Evolutionary conservation across 495 filamentous ascomycete genomes (phyloP), one percentile per base, ranked within the genome.

Genomic region (Clavariopsis aquatica): DNA sequence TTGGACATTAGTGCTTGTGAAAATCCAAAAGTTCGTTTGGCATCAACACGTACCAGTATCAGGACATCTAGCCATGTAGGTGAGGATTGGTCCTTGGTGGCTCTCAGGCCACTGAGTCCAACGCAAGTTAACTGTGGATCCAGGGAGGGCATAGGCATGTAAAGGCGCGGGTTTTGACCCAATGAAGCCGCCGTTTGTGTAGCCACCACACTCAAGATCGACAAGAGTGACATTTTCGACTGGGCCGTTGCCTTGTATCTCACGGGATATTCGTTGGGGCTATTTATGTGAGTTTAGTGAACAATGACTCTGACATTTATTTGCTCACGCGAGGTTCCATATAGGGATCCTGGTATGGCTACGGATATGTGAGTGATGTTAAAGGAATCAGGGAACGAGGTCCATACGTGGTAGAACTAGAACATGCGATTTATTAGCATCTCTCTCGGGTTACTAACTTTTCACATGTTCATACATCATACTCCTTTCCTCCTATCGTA

Each of bases 341-440:
- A 65, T 82, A 83, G 1, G 80, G 79, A 69, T 83, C 81, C 28
- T 69, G 63, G 68, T 82, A 82, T 5, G 76, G 76, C 69, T 77
- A 68, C 20, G 73, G 73, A 13, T 34, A 17, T 20, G 24, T 22
- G 2, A 23, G 2, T 24, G 1, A 20, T 27, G 10, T 24, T 2
- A 47, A 2, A 9, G 9, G 1, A 4, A 2, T 22, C 5, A 31
- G 38, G 24, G 22, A n/a, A 19, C n/a, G 27, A 31, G 6, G 17
- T 12, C 1, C 2, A 20, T 49, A 51, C 57, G 20, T 60, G 57
- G 24, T 27, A 60, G 41, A 60, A 60, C 57, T 60, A 29, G 10
- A 60, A 27, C n/a, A 49, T 26, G 24, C 12, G 29, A 29, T 49
- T 38, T 41, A 60, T 10, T 28, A 47, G 31, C 31, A 12, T 34